These are phyloP conservation scores for Geotrichum carabidarum DNA, from an alignment of 1,139 yeast genomes.

Conservation along the genomic window DNA sequence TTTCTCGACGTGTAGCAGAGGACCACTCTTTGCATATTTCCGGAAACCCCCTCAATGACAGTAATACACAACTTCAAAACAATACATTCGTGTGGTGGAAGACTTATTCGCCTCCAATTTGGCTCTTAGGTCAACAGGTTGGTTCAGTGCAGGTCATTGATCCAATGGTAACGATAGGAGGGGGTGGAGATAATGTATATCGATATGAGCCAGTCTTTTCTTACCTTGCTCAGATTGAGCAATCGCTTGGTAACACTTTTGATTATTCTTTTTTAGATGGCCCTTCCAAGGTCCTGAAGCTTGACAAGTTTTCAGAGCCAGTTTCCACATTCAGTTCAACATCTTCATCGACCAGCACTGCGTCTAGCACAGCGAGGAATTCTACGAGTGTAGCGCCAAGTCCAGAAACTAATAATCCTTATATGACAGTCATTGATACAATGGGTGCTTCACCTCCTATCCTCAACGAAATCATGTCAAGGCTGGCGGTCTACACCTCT, in stretches of 20 bases:
- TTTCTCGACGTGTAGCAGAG: conserved; percentile 22
- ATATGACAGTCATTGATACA: conserved; percentile 44
- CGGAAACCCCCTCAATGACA: not conserved
- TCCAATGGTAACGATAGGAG: conserved; percentile 24
- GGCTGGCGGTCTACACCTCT: conserved; percentile 19
- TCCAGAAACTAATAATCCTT: not conserved
- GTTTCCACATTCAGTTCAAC: not conserved
- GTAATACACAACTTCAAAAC: not conserved
- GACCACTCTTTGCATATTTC: not conserved
- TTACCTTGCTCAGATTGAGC: conserved; percentile 28
- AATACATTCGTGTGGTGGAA: conserved; percentile 74
- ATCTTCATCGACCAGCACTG: not conserved
- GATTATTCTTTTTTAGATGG: not conserved
- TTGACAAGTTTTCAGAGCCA: not conserved
- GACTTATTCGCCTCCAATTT: conserved; percentile 87
- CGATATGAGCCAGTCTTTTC: conserved; percentile 37
- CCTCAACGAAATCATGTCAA: conserved; percentile 26
- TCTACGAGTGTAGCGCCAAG: not conserved
- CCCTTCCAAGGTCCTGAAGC: not conserved
- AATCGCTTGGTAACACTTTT: conserved; percentile 24
- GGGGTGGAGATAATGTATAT: conserved; percentile 35
- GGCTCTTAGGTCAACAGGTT: conserved; percentile 55
- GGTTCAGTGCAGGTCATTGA: conserved; percentile 29
- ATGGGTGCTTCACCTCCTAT: conserved; percentile 50
- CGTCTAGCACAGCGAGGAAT: not conserved